Percentiles rank a stretch among this genome's conserved stretches.
phyloP scores from a whole-genome alignment of 306 rosid species.

The Acacia acuminata region DNA sequence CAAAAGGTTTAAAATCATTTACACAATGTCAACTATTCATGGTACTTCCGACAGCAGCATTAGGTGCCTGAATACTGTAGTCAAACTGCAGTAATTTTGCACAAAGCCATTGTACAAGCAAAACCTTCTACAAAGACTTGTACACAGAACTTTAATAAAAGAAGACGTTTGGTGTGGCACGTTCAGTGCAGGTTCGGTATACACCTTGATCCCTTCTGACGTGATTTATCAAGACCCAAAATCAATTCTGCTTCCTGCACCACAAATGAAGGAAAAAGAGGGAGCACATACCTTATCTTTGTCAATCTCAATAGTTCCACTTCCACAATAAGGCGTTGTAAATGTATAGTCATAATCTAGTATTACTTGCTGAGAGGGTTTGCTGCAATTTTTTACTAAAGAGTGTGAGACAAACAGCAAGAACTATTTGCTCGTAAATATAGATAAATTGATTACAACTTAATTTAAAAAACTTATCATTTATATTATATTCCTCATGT shows the following conservation, averaged over 20 bases:
- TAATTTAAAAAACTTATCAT: slow-evolving; percentile 18
- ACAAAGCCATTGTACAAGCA: slow-evolving; percentile 6
- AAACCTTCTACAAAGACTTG: not conserved
- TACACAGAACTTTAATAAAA: slow-evolving; percentile 2
- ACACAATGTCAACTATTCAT: not conserved
- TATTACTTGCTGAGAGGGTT: slow-evolving; percentile 84
- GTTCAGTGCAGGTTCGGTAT: slow-evolving; percentile 8
- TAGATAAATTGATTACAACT: not conserved
- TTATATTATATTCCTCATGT: slow-evolving; percentile 1
- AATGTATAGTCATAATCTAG: slow-evolving; percentile 94
- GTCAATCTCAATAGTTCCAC: slow-evolving; percentile 57
- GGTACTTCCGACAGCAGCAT: not conserved
- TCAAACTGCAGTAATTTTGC: not conserved
- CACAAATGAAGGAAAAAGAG: slow-evolving; percentile 4
- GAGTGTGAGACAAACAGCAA: slow-evolving; percentile 39
- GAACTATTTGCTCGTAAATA: slow-evolving; percentile 4
- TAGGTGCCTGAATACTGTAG: not conserved
- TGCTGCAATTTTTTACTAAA: slow-evolving; percentile 60
- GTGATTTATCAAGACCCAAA: not conserved
- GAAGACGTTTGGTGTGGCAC: slow-evolving; percentile 15
- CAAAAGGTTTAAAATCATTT: slow-evolving; percentile 17
- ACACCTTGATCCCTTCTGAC: not conserved
- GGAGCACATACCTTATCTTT: slow-evolving; percentile 52
- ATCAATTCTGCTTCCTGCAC: not conserved
- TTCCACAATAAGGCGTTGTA: slow-evolving; percentile 91